Conservation (phyloP, 2,329 filamentous ascomycete genomes). For the Alternaria infectoria region DNA sequence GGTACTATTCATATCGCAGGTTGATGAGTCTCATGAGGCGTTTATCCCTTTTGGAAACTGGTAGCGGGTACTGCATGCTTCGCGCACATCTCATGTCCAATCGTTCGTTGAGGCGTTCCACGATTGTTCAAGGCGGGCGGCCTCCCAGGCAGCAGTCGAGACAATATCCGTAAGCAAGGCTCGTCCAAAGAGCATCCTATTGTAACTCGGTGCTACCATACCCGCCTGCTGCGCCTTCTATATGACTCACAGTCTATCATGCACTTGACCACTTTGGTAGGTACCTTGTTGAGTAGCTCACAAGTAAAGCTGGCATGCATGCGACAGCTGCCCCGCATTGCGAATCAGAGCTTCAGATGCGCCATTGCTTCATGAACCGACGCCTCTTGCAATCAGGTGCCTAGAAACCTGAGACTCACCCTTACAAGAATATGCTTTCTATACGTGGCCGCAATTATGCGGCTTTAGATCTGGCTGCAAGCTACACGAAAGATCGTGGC, state of each 20-base stretch:
- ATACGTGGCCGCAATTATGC: conserved; percentile 6
- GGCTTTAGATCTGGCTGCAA: conserved; percentile 5
- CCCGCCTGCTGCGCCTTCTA: neutral
- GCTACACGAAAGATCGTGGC: conserved; percentile 9
- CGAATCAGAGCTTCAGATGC: neutral
- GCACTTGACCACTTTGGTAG: neutral
- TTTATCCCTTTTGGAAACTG: neutral
- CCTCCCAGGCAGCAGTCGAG: conserved; percentile 9
- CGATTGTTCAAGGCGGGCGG: conserved; percentile 1
- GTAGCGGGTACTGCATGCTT: neutral
- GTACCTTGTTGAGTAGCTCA: neutral
- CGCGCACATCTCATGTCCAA: neutral
- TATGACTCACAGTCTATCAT: neutral
- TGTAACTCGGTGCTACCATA: neutral
- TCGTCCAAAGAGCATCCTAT: neutral
- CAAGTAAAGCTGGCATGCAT: neutral
- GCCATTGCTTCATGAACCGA: neutral
- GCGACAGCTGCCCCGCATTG: conserved; percentile 3
- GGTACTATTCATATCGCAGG: conserved; percentile 13
- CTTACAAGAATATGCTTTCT: conserved; percentile 1
- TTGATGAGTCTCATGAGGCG: conserved; percentile 32
- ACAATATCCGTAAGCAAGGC: neutral
- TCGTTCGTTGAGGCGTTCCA: neutral
- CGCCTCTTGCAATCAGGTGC: neutral
- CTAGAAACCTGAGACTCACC: too few species aligned